Evolutionary conservation across 2,329 filamentous ascomycete species (phyloP).

Genomic region (Trichoderma afroharzianum): DNA sequence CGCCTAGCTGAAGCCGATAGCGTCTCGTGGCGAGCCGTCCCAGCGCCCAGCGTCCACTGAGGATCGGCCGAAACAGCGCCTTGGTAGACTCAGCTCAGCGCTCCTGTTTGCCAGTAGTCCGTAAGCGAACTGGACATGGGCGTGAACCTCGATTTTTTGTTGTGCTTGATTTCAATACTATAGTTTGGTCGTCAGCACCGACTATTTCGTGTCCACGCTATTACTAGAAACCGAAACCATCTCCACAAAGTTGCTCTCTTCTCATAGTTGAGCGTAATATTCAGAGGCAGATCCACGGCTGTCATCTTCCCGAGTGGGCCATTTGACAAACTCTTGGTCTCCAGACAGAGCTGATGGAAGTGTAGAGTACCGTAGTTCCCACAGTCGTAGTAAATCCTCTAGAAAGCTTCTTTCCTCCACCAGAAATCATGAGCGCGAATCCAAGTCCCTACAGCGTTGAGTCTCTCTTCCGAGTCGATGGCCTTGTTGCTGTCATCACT

Average conservation of each 20-base stretch:
- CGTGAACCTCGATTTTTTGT: not conserved
- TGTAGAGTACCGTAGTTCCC: not conserved
- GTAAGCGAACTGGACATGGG: not conserved
- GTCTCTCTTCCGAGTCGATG: conserved; percentile 49
- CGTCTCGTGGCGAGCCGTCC: not conserved
- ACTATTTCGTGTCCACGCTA: not conserved
- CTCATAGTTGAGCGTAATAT: not conserved
- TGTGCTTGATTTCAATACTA: not conserved
- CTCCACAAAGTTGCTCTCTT: not conserved
- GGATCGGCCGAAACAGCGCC: not conserved
- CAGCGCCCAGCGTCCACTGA: not conserved
- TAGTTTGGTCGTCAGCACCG: not conserved
- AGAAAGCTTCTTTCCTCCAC: not conserved
- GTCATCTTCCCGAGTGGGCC: not conserved
- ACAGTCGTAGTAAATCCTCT: not conserved
- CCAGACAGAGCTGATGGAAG: not conserved
- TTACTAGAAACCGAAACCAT: not conserved
- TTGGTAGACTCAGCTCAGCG: not conserved
- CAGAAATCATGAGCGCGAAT: not conserved
- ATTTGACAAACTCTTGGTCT: not conserved
- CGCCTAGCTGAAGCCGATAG: not conserved
- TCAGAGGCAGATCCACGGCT: not conserved
- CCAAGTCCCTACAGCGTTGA: conserved; percentile 18
- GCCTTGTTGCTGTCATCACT: conserved; percentile 56
- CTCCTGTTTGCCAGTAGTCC: not conserved